Evolutionary conservation across 768 basidiomycete species (phyloP), one percentile per base, ranked within the genome.

Genomic region (Lentinula detonsa): DNA sequence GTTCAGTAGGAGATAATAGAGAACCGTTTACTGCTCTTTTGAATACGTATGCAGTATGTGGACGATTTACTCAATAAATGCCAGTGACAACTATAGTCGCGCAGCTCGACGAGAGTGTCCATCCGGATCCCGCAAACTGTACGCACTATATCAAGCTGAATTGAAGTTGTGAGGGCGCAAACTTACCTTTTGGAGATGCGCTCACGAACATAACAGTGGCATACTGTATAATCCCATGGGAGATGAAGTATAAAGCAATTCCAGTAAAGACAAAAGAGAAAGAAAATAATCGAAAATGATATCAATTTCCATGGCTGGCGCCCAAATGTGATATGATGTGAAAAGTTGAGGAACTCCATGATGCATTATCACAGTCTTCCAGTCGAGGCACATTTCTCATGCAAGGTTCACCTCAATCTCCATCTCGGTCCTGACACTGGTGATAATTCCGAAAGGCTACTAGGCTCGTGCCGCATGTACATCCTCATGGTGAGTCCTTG

Each of bases 1-100:
- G 4, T 77, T 70, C 65, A 51, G 66, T 23, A 43, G 61, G 34
- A 46, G 18, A 15, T 18, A 8, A 23, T n/a, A n/a, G 31, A 23
- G 23, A 23, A 43, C n/a, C 0, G 13, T 5, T 43, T 43, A 9
- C 37, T 16, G 5, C 42, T 16, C 15, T 16, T 43, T 16, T n/a
- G 16, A 43, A 1, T 43, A 6, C 7, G n/a, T 43, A 2, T 43
- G 42, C 13, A 40, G 39, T 40, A 40, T 40, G 11, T 2, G 3
- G 11, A 40, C 13, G 5, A 10, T 40, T 28, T 28, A 28, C 28
- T 28, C 28, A 28, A 28, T 28, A 28, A 28, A 28, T 28, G 28
- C 28, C 28, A 28, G 28, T 28, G 28, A 28, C 28, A 28, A 3
- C 28, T 28, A 28, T 28, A 28, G 28, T 28, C 28, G 28, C 28